Percentiles rank a stretch among this genome's conserved stretches.
phyloP scores from a whole-genome alignment of 139 green algal genomes.

The Chlamydomonas urium region DNA sequence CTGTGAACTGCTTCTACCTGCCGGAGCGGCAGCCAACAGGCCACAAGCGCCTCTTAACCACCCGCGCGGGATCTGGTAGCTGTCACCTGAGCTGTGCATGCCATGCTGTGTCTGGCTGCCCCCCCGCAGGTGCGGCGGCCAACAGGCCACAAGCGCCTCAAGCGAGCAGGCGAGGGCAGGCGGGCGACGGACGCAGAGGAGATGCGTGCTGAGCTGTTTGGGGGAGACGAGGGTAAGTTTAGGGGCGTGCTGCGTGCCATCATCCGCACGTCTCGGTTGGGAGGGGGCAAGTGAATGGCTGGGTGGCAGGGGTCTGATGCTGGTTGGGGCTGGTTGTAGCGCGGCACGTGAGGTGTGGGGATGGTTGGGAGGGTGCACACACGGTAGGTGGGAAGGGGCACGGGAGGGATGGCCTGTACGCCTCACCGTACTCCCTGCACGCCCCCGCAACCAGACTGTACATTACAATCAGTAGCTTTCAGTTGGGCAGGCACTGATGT shows the following conservation, averaged over 20 bases:
- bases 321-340: background rate
- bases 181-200: conserved; percentile 40
- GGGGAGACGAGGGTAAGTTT: conserved; percentile 46
- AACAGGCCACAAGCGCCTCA: conserved; percentile 55
- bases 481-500: too few species aligned
- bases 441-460: too few species aligned
- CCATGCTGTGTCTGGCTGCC: too few species aligned
- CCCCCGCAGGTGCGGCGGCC: conserved; percentile 38
- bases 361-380: background rate
- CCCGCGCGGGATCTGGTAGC: too few species aligned
- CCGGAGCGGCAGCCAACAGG: conserved; percentile 41
- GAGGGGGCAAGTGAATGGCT: background rate
- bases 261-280: background rate
- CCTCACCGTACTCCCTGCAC: too few species aligned
- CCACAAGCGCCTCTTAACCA: too few species aligned
- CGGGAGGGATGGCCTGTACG: background rate
- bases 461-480: too few species aligned
- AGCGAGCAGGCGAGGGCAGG: conserved; percentile 48
- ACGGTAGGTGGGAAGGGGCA: background rate
- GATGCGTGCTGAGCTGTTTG: conserved; percentile 74
- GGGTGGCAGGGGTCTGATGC: background rate
- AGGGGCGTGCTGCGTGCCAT: background rate
- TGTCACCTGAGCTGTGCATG: too few species aligned
- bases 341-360: background rate
- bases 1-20: too few species aligned